Conservation (phyloP, 2,329 filamentous ascomycete genomes). For the Epichloe gansuensis region DNA sequence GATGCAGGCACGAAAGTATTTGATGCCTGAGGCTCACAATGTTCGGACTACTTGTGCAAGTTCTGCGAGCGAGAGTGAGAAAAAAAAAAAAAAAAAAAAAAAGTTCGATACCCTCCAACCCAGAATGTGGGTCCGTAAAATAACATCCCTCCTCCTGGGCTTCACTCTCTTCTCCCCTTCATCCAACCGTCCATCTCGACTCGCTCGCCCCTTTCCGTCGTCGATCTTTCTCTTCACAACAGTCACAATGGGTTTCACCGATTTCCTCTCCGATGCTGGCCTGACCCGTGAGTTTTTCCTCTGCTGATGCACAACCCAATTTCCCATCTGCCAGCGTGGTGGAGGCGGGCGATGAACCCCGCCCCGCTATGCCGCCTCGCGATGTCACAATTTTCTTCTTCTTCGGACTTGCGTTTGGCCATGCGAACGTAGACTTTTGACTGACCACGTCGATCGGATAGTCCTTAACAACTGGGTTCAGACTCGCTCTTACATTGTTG, state of each 20-base stretch:
- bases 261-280: conserved; percentile 51
- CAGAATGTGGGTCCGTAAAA: conserved; percentile 5
- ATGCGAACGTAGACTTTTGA: background rate
- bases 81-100: background rate
- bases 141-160: conserved; percentile 1
- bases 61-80: background rate
- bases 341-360: background rate
- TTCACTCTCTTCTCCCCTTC: background rate
- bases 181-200: background rate
- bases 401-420: background rate
- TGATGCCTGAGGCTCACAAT: conserved; percentile 1
- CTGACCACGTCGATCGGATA: conserved; percentile 17
- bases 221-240: background rate
- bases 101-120: conserved; percentile 4
- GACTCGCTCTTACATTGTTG: conserved; percentile 66
- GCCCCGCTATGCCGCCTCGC: background rate
- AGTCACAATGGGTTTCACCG: conserved; percentile 51
- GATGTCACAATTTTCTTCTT: background rate
- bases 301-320: background rate
- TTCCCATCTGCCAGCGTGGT: background rate
- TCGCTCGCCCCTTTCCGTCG: background rate
- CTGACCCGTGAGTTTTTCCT: conserved; percentile 22
- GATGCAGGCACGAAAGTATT: background rate
- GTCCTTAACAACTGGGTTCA: conserved; percentile 58
- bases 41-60: background rate